Base-by-base conservation (phyloP, 2,329 filamentous ascomycete species). In the Penicillium aurantiogriseum region DNA sequence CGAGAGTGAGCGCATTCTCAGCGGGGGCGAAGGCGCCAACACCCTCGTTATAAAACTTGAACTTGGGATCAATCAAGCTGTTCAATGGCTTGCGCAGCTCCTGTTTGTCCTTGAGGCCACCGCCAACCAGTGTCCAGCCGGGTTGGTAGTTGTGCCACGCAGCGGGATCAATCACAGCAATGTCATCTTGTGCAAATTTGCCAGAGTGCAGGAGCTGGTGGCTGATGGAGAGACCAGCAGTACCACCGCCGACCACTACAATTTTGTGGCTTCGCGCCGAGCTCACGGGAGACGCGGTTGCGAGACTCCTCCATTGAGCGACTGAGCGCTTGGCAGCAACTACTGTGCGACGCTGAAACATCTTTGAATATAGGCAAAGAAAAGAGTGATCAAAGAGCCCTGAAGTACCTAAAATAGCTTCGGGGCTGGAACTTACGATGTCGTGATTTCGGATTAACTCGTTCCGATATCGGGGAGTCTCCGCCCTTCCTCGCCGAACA, bases 91-190 rank as follows among this genome's bases (percentile, higher is more conserved):
- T 72, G 46, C 80, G 79, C 55, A 88, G 73, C 25, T 86, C 80
- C 61, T 86, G 76, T 67, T 85, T 86, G 46, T 77, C 80, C 72
- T 88, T 88, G 39, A 89, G 77, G 4, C 86, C 86, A 39, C 83
- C 85, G 43, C 86, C 86, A 2, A 88, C 86, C 1, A 89, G 77
- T 2, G 87, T 89, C 86, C 86, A 89, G 53, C 86, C 86, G 1
- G 86, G 85, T 70, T 89, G 86, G 69, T 88, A 89, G 74, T 89
- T 80, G 67, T 89, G 86, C 78, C 80, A 86, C 62, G 74, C 69
- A 0, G 86, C 80, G 0, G 86, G 86, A 61, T 89, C 86, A 43
- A 89, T 74, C 27, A 89, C 66, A 29, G 86, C 86, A 59, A 89
- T 87, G 58, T 89, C 86, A 33, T 85, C 77, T 43, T 79, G 74